These are phyloP conservation scores for Trypanosoma avium DNA, from an alignment of 208 protist species.

Conservation along the genomic window DNA sequence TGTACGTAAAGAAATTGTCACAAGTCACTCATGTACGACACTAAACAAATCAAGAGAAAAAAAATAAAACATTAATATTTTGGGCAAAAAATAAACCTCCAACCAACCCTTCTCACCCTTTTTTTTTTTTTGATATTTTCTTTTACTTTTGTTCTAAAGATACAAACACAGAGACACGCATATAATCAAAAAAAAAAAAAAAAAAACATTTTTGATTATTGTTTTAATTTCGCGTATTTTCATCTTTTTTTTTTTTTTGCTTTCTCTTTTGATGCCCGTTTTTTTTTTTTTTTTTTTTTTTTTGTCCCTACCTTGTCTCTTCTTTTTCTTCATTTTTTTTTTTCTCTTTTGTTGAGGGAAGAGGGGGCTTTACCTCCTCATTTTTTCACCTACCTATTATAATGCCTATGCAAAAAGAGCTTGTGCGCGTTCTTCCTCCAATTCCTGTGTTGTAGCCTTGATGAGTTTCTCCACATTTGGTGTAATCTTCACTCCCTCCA, in stretches of 20 bases:
- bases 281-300: background rate
- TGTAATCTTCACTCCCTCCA: slow-evolving; percentile 45
- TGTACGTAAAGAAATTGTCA: no score
- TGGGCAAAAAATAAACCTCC: background rate
- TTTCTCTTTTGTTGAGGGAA: background rate
- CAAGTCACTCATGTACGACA: no score
- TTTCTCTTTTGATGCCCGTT: background rate
- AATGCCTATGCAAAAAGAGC: slow-evolving; percentile 4
- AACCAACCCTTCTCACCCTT: no score
- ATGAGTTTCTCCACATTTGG: slow-evolving; percentile 33
- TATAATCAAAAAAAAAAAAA: no score
- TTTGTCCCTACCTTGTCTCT: background rate
- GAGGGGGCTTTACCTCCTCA: background rate
- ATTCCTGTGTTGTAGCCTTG: slow-evolving; percentile 36
- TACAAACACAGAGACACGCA: no score
- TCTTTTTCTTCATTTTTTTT: background rate
- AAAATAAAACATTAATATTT: background rate
- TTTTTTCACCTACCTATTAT: background rate
- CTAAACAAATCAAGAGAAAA: background rate
- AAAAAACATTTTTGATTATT: background rate
- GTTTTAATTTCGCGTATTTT: background rate
- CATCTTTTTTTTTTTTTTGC: background rate
- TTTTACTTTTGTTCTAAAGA: no score
- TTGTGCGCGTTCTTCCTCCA: slow-evolving; percentile 53
- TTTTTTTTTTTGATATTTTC: no score